These are phyloP conservation scores for Phytophthora melonis DNA, from an alignment of 352 stramenopile genomes.

Conservation along the genomic window DNA sequence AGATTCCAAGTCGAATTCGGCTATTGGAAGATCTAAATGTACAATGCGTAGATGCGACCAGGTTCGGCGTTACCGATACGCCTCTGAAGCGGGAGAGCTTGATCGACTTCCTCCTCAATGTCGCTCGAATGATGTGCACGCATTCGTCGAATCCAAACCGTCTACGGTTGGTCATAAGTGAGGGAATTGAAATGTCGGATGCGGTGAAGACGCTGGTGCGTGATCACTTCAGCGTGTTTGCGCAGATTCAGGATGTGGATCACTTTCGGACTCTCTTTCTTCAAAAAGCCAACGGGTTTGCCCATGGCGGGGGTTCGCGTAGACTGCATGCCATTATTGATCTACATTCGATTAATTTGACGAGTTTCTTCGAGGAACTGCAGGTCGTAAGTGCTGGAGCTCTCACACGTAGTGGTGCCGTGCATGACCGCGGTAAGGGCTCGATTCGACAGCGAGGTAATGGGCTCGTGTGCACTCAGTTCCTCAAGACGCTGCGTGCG, in stretches of 20 bases:
- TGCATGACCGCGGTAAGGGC: constrained; percentile 18
- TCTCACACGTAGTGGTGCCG: constrained; percentile 14
- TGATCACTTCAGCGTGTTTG: constrained; percentile 66
- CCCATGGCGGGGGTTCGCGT: background rate
- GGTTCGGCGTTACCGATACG: constrained; percentile 58
- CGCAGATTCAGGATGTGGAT: constrained; percentile 67
- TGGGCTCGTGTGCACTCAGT: constrained; percentile 43
- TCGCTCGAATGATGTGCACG: constrained; percentile 57
- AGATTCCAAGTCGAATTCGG: constrained; percentile 55
- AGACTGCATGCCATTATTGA: constrained; percentile 43
- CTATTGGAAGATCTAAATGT: constrained; percentile 77
- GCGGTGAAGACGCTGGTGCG: constrained; percentile 56
- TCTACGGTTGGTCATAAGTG: constrained; percentile 49
- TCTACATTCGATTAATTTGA: constrained; percentile 43
- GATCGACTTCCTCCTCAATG: constrained; percentile 57
- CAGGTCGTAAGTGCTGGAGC: constrained; percentile 13
- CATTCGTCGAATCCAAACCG: constrained; percentile 47
- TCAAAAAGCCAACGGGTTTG: constrained; percentile 10
- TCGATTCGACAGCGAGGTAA: constrained; percentile 14
- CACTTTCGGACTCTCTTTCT: constrained; percentile 75
- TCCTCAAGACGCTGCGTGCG: constrained; percentile 38
- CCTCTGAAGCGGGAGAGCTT: constrained; percentile 58
- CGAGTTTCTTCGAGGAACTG: constrained; percentile 56
- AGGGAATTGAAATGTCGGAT: constrained; percentile 73
- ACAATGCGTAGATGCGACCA: constrained; percentile 49